These are phyloP conservation scores for Hypoxylon subgilvum DNA, from an alignment of 495 filamentous ascomycete species.

Conservation along the genomic window DNA sequence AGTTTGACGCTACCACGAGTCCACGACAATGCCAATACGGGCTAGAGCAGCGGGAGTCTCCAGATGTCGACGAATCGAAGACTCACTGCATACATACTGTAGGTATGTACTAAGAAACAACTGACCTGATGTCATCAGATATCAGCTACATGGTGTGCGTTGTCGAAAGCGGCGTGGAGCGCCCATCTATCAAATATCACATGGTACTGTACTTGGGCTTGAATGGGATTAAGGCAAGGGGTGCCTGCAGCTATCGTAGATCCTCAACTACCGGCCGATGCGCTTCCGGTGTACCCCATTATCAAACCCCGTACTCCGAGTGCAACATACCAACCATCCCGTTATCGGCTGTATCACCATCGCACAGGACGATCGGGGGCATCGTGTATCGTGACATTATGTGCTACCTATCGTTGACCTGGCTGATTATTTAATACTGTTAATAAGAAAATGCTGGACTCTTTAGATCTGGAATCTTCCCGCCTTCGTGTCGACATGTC, in stretches of 20 bases:
- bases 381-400: neutral
- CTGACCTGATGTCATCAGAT: slow-evolving; percentile 32
- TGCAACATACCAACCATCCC: slow-evolving; percentile 5
- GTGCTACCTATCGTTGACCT: neutral
- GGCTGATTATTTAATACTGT: neutral
- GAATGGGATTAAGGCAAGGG: neutral
- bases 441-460: no score
- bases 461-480: no score
- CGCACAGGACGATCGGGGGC: slow-evolving; percentile 4
- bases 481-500: no score
- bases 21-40: slow-evolving; percentile 14
- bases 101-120: slow-evolving; percentile 16
- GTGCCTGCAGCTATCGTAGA: slow-evolving; percentile 26
- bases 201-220: slow-evolving; percentile 17
- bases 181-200: neutral
- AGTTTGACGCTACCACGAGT: slow-evolving; percentile 13
- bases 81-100: slow-evolving; percentile 14
- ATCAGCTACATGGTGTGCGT: slow-evolving; percentile 20
- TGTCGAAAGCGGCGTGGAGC: slow-evolving; percentile 7
- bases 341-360: slow-evolving; percentile 20
- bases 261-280: slow-evolving; percentile 39
- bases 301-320: slow-evolving; percentile 18
- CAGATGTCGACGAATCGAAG: slow-evolving; percentile 19
- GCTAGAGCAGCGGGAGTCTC: slow-evolving; percentile 21
- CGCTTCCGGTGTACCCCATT: slow-evolving; percentile 25